Conservation (phyloP, 257 asterid species). For the Solanum medicagineum region DNA sequence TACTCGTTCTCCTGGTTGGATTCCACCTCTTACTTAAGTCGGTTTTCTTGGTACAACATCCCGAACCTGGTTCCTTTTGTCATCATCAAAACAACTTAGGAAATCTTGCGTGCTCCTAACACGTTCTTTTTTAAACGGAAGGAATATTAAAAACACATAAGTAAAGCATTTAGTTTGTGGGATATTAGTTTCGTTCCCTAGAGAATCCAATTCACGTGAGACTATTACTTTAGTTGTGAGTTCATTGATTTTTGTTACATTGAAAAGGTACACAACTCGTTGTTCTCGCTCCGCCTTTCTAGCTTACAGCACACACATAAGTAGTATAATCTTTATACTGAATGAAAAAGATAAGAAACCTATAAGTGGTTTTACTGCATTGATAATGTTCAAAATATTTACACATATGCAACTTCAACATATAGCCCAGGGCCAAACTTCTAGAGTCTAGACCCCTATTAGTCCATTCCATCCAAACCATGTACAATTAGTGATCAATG, state of each 20-base stretch:
- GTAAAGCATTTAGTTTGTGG: not conserved
- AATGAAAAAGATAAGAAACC: not conserved
- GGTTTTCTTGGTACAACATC: too few relatives aligned
- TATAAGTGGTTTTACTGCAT: not conserved
- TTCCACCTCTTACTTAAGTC: too few relatives aligned
- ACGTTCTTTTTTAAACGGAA: too few relatives aligned
- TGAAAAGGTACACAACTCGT: not conserved
- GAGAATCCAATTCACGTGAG: not conserved
- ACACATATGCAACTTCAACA: not conserved
- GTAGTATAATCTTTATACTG: too few relatives aligned
- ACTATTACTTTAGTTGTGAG: not conserved
- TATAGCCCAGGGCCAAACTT: not conserved
- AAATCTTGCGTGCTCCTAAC: too few relatives aligned
- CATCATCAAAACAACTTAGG: too few relatives aligned
- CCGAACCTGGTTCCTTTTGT: too few relatives aligned
- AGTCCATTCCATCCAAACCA: not conserved
- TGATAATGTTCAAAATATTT: not conserved
- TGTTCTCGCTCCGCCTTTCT: not conserved
- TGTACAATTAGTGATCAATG: not conserved
- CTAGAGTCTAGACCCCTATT: not conserved
- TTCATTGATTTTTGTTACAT: not conserved
- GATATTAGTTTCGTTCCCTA: not conserved
- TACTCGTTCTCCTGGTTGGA: too few relatives aligned
- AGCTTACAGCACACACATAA: not conserved
- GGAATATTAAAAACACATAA: not conserved